Conservation (phyloP, 176 grass and related monocot genomes). For the Neostapfia colusana region DNA sequence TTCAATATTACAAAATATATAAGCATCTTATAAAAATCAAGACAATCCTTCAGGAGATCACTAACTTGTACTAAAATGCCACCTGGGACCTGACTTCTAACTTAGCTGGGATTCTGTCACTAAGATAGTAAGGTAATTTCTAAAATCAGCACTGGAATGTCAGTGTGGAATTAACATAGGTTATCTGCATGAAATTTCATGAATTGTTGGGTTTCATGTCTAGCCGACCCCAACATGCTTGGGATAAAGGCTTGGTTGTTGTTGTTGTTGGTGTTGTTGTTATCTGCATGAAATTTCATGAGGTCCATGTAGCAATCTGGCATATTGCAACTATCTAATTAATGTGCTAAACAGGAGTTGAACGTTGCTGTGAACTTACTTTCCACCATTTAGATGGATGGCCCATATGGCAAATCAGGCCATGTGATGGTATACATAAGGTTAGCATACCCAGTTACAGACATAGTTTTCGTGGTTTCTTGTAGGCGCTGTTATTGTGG, state of each 20-base stretch:
- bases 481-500: too few species aligned
- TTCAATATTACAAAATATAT: constrained; percentile 6
- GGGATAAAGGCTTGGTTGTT: too few species aligned
- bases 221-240: too few species aligned
- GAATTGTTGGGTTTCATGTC: too few species aligned
- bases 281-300: neutral
- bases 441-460: neutral
- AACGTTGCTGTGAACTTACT: neutral
- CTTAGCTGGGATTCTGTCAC: neutral
- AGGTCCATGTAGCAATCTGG: neutral
- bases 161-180: neutral
- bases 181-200: neutral
- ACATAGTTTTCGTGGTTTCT: too few species aligned
- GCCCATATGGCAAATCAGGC: neutral
- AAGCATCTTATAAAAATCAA: constrained; percentile 37
- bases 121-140: neutral
- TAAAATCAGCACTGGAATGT: neutral
- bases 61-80: constrained; percentile 4
- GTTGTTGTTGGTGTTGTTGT: too few species aligned
- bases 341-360: neutral
- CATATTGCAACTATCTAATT: neutral
- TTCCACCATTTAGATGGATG: neutral
- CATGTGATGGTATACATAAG: neutral
- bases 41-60: neutral
- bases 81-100: neutral